Conservation (phyloP, 2,329 filamentous ascomycete genomes). For the Microsporum audouinii region DNA sequence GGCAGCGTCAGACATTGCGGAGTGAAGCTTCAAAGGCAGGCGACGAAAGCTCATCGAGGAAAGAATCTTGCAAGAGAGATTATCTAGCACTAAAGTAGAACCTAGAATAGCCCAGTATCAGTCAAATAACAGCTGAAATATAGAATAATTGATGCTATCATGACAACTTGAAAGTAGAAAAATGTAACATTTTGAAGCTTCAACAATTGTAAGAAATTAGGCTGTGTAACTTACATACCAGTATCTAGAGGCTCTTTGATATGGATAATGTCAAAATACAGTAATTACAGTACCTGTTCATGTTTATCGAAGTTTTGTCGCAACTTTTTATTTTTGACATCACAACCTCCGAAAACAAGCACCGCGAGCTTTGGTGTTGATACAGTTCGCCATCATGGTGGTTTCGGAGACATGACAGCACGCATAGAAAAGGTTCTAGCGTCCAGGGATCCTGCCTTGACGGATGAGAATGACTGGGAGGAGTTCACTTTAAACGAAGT, state of each 20-base stretch:
- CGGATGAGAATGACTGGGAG: slow-evolving; percentile 47
- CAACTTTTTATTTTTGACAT: not conserved
- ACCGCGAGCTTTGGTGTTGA: not conserved
- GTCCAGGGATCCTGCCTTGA: slow-evolving; percentile 33
- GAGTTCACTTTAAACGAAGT: slow-evolving; percentile 48
- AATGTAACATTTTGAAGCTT: not conserved
- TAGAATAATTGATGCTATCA: not conserved
- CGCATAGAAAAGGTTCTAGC: slow-evolving; percentile 37
- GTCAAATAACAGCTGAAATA: not conserved
- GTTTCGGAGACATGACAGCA: slow-evolving; percentile 31
- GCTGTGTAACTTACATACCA: not conserved
- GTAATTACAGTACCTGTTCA: not conserved
- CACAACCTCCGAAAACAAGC: not conserved
- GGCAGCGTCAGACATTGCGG: not conserved
- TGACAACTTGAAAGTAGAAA: not conserved
- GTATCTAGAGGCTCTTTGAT: not conserved
- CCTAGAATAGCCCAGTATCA: not conserved
- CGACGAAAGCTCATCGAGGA: not conserved
- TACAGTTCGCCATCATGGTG: slow-evolving; percentile 23
- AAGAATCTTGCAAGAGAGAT: not conserved
- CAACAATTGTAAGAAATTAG: not conserved
- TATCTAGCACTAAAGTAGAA: not conserved
- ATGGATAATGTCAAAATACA: not conserved
- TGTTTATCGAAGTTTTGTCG: not conserved
- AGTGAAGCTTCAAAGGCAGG: not conserved